These are phyloP conservation scores for Asterella californica DNA, from an alignment of 225 moss, liverwort and hornwort species.

Conservation along the genomic window DNA sequence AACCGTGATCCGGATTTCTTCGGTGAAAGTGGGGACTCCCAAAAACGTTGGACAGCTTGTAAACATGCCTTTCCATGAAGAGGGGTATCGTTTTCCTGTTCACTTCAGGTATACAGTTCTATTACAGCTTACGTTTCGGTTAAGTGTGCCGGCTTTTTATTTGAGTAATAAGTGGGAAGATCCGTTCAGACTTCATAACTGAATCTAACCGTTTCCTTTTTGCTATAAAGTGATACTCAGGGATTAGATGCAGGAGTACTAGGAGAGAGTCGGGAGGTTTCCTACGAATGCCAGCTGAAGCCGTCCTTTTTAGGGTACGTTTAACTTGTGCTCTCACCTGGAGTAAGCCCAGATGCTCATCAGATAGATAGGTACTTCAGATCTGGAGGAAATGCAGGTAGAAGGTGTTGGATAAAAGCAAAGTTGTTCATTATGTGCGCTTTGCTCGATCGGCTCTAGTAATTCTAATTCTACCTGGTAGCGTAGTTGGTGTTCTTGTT, in stretches of 20 bases:
- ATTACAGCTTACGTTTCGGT: neutral
- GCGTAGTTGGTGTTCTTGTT: too few species aligned
- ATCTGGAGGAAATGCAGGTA: neutral
- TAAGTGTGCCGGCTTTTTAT: neutral
- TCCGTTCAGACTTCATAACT: neutral
- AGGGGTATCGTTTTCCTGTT: constrained; percentile 69
- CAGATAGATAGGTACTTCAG: neutral
- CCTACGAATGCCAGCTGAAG: constrained; percentile 69
- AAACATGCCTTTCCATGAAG: constrained; percentile 60
- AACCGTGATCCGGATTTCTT: constrained; percentile 64
- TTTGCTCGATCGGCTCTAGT: neutral
- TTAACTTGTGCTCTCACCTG: neutral
- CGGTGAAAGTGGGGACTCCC: constrained; percentile 58
- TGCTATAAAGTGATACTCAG: constrained; percentile 49
- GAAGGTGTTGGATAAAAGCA: too few species aligned
- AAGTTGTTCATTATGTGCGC: neutral
- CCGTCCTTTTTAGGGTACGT: constrained; percentile 75
- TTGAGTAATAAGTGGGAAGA: neutral
- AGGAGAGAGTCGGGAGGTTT: constrained; percentile 75
- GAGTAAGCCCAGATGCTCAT: neutral
- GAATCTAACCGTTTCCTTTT: neutral
- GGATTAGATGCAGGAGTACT: constrained; percentile 69
- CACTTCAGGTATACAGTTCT: constrained; percentile 56
- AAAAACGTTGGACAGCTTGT: constrained; percentile 45
- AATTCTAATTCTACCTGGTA: neutral